Percentiles rank a stretch among this genome's conserved stretches.
These are phyloP conservation scores for Pichiaceae sp. DNA, from an alignment of 1,139 yeast species.

Conservation along the genomic window DNA sequence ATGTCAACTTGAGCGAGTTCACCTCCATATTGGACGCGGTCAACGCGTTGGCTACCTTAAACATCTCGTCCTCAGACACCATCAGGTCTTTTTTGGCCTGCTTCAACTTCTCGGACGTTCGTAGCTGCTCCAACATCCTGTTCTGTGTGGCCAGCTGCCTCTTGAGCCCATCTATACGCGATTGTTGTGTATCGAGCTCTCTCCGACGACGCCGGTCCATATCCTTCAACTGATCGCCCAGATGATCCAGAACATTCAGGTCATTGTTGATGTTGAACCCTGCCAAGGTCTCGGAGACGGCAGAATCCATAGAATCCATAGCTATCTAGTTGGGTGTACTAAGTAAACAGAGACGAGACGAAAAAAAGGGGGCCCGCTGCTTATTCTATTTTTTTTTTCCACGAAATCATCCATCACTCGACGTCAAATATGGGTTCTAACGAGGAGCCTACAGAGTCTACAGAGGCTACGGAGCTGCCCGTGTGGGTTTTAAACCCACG, in stretches of 20 bases:
- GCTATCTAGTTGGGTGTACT: neutral
- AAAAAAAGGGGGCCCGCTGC: neutral
- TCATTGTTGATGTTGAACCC: constrained; percentile 49
- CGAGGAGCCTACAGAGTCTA: neutral
- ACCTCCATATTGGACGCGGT: constrained; percentile 48
- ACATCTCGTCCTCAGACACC: constrained; percentile 39
- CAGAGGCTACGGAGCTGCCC: constrained; percentile 38
- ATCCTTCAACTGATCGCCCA: constrained; percentile 31
- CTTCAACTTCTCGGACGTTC: constrained; percentile 14
- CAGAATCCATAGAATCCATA: constrained; percentile 15
- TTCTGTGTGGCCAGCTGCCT: neutral
- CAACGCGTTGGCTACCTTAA: constrained; percentile 46
- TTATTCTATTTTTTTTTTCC: neutral
- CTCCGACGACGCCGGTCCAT: constrained; percentile 24
- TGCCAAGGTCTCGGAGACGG: constrained; percentile 25
- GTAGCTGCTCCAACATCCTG: constrained; percentile 11
- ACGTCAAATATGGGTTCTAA: neutral
- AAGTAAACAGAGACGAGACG: neutral
- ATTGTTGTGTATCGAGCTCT: constrained; percentile 23
- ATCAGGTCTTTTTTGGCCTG: constrained; percentile 17
- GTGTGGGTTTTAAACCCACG: constrained; percentile 80
- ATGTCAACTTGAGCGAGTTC: constrained; percentile 27
- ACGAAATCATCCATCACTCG: neutral
- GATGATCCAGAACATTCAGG: constrained; percentile 38
- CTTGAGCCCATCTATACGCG: constrained; percentile 15